These are phyloP conservation scores for Acanthamoeba lenticulata DNA, from an alignment of 208 protist species.

Conservation along the genomic window DNA sequence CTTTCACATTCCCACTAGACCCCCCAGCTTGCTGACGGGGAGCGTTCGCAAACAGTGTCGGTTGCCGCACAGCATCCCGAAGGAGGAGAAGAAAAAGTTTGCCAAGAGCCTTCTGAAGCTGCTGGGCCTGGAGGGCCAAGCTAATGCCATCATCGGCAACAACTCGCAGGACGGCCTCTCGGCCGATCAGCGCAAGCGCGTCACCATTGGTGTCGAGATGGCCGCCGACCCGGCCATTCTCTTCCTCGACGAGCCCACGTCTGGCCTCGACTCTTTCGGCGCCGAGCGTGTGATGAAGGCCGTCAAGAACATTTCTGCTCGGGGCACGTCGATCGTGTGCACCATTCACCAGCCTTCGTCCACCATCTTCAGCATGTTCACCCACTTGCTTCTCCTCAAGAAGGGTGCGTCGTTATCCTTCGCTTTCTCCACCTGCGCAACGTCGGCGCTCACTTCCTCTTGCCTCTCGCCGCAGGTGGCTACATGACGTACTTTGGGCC, in stretches of 20 bases:
- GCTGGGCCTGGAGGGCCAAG: conserved; percentile 18
- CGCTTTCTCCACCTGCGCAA: not conserved
- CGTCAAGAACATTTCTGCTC: conserved; percentile 25
- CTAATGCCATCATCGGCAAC: conserved; percentile 32
- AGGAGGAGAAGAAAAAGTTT: conserved; percentile 28
- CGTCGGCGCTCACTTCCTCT: not conserved
- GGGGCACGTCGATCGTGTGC: conserved; percentile 52
- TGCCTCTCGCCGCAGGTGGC: not conserved
- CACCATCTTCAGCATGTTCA: conserved; percentile 62
- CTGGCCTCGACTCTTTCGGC: conserved; percentile 58
- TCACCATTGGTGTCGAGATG: conserved; percentile 80
- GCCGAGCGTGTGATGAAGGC: conserved; percentile 66
- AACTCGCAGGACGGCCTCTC: conserved; percentile 48
- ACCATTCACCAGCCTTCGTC: conserved; percentile 66
- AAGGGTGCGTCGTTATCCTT: not conserved
- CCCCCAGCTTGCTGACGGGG: not conserved
- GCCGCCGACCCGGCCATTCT: conserved; percentile 77
- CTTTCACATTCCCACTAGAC: not conserved
- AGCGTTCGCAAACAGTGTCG: not conserved
- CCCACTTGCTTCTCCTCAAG: conserved; percentile 67
- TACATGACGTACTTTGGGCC: conserved; percentile 53
- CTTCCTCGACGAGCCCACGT: conserved; percentile 78
- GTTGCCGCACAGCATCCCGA: conserved; percentile 18
- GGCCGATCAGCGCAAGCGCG: conserved; percentile 73
- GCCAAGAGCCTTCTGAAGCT: conserved; percentile 9